phyloP scores from a whole-genome alignment of 2,329 filamentous ascomycete genomes.

The Tolypocladium endophyticum region DNA sequence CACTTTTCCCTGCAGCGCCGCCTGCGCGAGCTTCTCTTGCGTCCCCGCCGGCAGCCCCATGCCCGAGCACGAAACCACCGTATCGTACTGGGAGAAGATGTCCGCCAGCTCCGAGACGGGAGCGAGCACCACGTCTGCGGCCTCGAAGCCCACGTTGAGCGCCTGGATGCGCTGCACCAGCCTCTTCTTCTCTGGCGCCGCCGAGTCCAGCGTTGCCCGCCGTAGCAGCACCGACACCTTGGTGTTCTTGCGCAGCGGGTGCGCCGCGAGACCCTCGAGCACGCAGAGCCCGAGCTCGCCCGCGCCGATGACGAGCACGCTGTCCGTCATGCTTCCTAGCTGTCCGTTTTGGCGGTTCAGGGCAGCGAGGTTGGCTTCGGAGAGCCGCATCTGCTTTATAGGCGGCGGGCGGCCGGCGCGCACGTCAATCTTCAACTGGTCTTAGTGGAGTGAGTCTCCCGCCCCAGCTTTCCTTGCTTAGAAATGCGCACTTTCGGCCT shows the following conservation, averaged over 20 bases:
- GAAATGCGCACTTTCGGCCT: neutral
- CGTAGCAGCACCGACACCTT: conserved; percentile 45
- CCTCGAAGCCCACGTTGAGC: conserved; percentile 28
- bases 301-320: conserved; percentile 52
- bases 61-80: conserved; percentile 51
- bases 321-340: conserved; percentile 12
- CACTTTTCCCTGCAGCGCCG: conserved; percentile 39
- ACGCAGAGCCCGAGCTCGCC: conserved; percentile 54
- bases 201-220: conserved; percentile 29
- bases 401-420: too few relatives aligned
- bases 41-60: conserved; percentile 45
- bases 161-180: conserved; percentile 21
- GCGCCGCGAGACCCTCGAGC: conserved; percentile 35
- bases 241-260: conserved; percentile 27
- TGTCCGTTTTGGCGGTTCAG: conserved; percentile 4
- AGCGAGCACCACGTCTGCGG: conserved; percentile 31
- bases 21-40: conserved; percentile 45
- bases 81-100: conserved; percentile 35
- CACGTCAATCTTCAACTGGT: neutral
- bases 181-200: conserved; percentile 23
- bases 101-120: conserved; percentile 25
- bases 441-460: neutral
- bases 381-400: conserved; percentile 2
- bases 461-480: neutral
- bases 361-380: conserved; percentile 4